Percentiles rank a stretch among this genome's conserved stretches.
Conservation (phyloP, 1,139 yeast genomes). For the Nakaseomyces uthaithaninus region DNA sequence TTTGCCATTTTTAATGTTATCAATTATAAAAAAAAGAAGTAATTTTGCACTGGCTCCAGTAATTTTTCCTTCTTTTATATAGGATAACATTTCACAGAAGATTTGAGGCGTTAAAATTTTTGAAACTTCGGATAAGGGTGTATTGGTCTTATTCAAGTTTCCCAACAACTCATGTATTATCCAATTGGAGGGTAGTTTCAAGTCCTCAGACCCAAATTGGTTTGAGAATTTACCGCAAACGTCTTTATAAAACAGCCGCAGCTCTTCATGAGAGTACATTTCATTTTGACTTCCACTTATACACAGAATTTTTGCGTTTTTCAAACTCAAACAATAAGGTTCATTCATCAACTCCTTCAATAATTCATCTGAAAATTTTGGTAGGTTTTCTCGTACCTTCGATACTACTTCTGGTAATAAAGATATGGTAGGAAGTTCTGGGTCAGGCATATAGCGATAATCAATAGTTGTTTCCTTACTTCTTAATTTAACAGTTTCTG, state of each 20-base stretch:
- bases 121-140: conserved; percentile 33
- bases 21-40: conserved; percentile 51
- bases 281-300: conserved; percentile 23
- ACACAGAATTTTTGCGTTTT: conserved; percentile 40
- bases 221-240: not conserved
- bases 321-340: conserved; percentile 55
- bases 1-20: conserved; percentile 15
- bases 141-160: conserved; percentile 46
- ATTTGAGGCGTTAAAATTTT: conserved; percentile 34
- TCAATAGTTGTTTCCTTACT: conserved; percentile 77
- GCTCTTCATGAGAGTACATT: conserved; percentile 32
- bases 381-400: conserved; percentile 39
- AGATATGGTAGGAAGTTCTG: conserved; percentile 61
- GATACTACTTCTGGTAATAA: conserved; percentile 40
- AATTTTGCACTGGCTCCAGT: conserved; percentile 60
- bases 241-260: conserved; percentile 47
- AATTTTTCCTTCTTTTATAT: conserved; percentile 35
- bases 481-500: conserved; percentile 54
- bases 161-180: conserved; percentile 76
- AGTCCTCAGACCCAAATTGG: conserved; percentile 16
- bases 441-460: conserved; percentile 90
- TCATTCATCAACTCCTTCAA: conserved; percentile 40
- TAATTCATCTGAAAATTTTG: conserved; percentile 56
- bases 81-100: conserved; percentile 39
- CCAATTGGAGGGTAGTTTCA: conserved; percentile 64